Evolutionary conservation across 148 eudicot genomes (phyloP), one percentile per base, ranked within the genome.

Genomic region (Rhododendron molle): DNA sequence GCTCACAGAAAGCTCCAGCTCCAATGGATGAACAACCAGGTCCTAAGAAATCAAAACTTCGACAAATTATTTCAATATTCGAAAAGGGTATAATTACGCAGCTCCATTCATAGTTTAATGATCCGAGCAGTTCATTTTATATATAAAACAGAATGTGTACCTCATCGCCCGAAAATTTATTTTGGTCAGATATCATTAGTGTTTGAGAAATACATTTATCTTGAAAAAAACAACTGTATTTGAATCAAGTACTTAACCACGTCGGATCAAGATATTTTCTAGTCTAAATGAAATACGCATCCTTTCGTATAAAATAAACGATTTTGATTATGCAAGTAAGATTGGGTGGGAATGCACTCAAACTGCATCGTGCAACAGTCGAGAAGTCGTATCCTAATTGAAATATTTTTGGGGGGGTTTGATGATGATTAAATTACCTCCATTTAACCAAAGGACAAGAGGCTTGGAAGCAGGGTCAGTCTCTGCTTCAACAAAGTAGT

Each of bases 21-120:
- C 96, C 98, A 85, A 96, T 76, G 2, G 98, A 94, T 50, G 98
- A 96, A 81, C 98, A 94, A 3, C 98, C 98, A 58, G 98, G 98
- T 71, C 99, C 98, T 94, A 86, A 15, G 15, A 15, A 65, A 65
- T 8, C 69, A 30, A 80, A 52, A 78, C 50, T 10, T 20, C 1
- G 15, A 12, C 12, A 54, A 32, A 46, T 44, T 16, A 46, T 44
- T 16, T n/a, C 40, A 23, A 77, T 58, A 18, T 5, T 30, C 1
- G n/a, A 62, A 13, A 69, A 0, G 52, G 44, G 21, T 54, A 5
- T 54, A 54, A 54, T 13, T 11, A 69, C 0, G 18, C 13, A 13
- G 14, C 58, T 13, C 12, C 1, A 62, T 1, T n/a, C 3, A 0
- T 62, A 62, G 67, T 60, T n/a, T 2, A 9, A 23, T 62, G 4